Base-by-base conservation (phyloP, 2,329 filamentous ascomycete genomes). In the Cercospora janseana region DNA sequence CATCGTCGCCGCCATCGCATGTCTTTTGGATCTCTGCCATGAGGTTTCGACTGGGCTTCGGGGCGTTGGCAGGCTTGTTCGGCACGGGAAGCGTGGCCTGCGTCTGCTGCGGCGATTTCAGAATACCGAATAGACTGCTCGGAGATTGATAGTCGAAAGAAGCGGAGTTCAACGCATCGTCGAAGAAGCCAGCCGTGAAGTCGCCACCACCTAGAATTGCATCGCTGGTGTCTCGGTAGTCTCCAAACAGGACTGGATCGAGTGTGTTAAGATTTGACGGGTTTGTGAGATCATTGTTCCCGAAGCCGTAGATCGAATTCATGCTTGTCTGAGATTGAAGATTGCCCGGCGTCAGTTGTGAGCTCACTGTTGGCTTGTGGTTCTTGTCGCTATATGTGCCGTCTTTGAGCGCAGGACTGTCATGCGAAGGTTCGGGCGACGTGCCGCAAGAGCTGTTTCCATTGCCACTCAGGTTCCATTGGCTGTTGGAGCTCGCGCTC, bases 171-270 rank as follows among this genome's bases (percentile, higher is more conserved):
- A 69, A 60, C 69, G 76, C 51, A 82, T 74, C 66, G 12, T 91
- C 85, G 65, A 94, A 86, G 10, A 89, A 87, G 60, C 95, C 91
- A 58, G 81, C 80, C 66, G 82, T 81, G 69, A 84, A 84, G 58
- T 94, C 87, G 34, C 79, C 80, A 63, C 73, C 84, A 58, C 76
- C 75, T 13, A 95, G 72, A 10, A 95, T 79, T 48, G 85, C 92
- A 50, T 89, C 87, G 63, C 95, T 88, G 0, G 89, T 84, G 64
- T 98, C 93, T 45, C 93, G 85, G 70, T 96, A 97, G 61, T 90
- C 88, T 46, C 87, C 88, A 68, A 96, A 97, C 4, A 97, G 77
- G 48, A 93, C 83, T 0, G 93, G 92, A 55, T 97, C 91, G 63
- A 97, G 96, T 61, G 86, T 84, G 29, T 83, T 79, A 42, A 93